Evolutionary conservation across 139 green algal genomes (phyloP).

Genomic region (Coelastrella sp.): DNA sequence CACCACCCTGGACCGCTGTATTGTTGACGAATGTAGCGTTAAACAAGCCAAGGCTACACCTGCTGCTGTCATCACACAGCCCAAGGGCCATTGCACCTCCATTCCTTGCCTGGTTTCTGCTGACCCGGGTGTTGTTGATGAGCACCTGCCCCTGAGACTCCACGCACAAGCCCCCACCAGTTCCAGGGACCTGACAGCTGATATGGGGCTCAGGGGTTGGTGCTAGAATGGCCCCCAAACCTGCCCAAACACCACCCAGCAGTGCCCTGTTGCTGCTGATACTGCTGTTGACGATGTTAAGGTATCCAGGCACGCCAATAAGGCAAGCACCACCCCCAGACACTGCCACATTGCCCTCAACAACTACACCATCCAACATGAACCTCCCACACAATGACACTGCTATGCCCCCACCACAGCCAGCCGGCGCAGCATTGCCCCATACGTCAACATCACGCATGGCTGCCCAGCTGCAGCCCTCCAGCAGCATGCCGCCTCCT

Average conservation of each 20-base stretch:
- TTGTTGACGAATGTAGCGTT: slow-evolving; percentile 40
- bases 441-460: slow-evolving; percentile 25
- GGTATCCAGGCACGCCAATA: neutral
- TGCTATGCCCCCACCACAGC: slow-evolving; percentile 29
- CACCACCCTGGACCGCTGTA: slow-evolving; percentile 43
- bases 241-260: slow-evolving; percentile 21
- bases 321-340: slow-evolving; percentile 35
- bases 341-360: slow-evolving; percentile 36
- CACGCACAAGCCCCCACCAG: slow-evolving; percentile 47
- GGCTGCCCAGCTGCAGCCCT: slow-evolving; percentile 4
- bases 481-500: slow-evolving; percentile 29
- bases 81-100: slow-evolving; percentile 32
- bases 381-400: neutral
- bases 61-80: neutral
- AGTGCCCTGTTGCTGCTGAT: slow-evolving; percentile 24
- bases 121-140: slow-evolving; percentile 21
- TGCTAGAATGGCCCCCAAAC: neutral
- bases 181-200: slow-evolving; percentile 39
- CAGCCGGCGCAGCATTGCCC: slow-evolving; percentile 36
- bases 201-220: slow-evolving; percentile 26
- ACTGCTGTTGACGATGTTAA: slow-evolving; percentile 25
- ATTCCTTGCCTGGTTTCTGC: slow-evolving; percentile 37
- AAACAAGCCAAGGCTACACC: slow-evolving; percentile 22
- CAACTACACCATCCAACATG: slow-evolving; percentile 5
- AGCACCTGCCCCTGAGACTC: slow-evolving; percentile 19